Percentiles rank a stretch among this genome's conserved stretches.
Conservation (phyloP, 108 stramenopile species). For the Skeletonema marinoi region DNA sequence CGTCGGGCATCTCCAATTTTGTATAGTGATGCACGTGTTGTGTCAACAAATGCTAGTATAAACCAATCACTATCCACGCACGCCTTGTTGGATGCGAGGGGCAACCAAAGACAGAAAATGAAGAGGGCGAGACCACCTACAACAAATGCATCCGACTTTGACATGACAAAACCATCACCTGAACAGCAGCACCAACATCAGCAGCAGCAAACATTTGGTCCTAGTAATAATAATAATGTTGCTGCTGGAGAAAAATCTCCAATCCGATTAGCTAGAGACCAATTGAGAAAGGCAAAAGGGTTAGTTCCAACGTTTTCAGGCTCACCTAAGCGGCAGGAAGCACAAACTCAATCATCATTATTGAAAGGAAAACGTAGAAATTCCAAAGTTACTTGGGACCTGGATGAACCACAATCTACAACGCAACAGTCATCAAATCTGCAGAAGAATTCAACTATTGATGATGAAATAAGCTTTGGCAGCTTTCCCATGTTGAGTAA, state of each 20-base stretch:
- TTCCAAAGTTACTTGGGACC: not conserved
- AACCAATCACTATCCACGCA: constrained; percentile 4
- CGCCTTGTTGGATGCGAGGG: constrained; percentile 32
- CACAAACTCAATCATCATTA: not conserved
- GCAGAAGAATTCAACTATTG: not conserved
- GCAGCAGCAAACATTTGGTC: not conserved
- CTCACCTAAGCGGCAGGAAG: not conserved
- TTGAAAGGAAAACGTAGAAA: not conserved
- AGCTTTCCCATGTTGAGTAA: constrained; percentile 42
- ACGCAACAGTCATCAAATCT: not conserved
- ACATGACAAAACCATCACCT: no score
- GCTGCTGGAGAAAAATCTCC: not conserved
- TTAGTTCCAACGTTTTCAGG: not conserved
- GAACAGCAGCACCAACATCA: not conserved
- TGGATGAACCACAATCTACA: not conserved
- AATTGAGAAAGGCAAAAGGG: constrained; percentile 18
- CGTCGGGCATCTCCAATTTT: constrained; percentile 25
- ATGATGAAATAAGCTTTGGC: constrained; percentile 37
- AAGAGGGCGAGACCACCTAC: not conserved
- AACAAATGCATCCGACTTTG: not conserved
- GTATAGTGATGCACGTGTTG: constrained; percentile 20
- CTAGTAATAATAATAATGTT: not conserved
- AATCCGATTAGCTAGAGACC: constrained; percentile 7
- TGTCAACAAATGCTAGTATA: not conserved
- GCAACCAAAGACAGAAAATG: constrained; percentile 36